Percentiles rank a stretch among this genome's conserved stretches.
These are phyloP conservation scores for Bondarzewia mesenterica DNA, from an alignment of 1,284 basidiomycete genomes.

Conservation along the genomic window DNA sequence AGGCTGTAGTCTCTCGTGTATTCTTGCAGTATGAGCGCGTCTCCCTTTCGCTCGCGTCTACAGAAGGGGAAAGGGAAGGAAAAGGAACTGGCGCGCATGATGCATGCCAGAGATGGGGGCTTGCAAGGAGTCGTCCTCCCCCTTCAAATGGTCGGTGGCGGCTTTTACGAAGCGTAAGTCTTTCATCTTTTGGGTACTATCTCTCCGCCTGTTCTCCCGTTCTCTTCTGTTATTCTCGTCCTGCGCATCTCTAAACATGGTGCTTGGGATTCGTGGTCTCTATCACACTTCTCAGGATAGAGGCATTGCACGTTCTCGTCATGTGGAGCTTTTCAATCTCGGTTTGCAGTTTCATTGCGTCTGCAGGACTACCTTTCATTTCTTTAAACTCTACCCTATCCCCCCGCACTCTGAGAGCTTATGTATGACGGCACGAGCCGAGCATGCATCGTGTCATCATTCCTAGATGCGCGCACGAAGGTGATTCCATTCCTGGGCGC, in stretches of 20 bases:
- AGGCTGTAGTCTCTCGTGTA: no score
- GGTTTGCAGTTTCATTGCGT: no score
- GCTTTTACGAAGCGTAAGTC: constrained; percentile 46
- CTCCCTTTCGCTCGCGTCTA: no score
- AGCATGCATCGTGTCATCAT: no score
- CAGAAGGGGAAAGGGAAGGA: no score
- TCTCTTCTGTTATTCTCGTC: constrained; percentile 3
- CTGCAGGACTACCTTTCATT: not conserved
- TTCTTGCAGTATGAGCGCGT: no score
- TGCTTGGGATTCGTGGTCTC: not conserved
- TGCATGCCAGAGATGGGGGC: constrained; percentile 24
- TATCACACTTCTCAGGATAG: not conserved
- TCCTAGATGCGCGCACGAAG: no score
- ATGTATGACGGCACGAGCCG: no score
- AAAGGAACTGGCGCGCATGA: no score
- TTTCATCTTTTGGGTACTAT: not conserved
- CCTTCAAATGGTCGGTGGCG: constrained; percentile 40
- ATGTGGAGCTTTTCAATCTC: no score
- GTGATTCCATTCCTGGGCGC: no score
- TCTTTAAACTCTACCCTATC: not conserved
- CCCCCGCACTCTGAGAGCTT: not conserved
- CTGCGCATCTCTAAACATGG: not conserved
- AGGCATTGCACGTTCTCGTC: not conserved
- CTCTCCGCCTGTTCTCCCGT: constrained; percentile 5
- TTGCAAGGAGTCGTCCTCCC: constrained; percentile 42